Base-by-base conservation (phyloP, 345 rosid species). In the Eucalyptus caleyi region DNA sequence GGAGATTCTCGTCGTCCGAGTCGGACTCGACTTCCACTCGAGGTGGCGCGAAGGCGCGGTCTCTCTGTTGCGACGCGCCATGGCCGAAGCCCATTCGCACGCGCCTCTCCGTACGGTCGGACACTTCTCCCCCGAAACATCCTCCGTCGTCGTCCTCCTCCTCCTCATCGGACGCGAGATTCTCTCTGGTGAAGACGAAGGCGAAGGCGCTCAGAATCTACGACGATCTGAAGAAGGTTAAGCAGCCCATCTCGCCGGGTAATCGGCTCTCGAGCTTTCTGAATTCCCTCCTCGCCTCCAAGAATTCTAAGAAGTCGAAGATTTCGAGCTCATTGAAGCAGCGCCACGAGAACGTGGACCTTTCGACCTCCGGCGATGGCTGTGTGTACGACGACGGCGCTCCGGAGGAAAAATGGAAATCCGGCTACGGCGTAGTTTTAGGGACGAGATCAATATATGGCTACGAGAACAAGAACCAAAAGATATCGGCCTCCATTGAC, bases 191-290 rank as follows among this genome's bases (percentile, higher is more conserved):
- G 50, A 97, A 95, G 91, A 95, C 97, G 10, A 97, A 95, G 89
- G 95, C 97, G 50, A 96, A 94, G 90, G 99, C 98, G 24, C 89
- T 96, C 72, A 96, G 95, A 94, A 96, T 97, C 92, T 97, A 96
- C 94, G 93, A 94, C 83, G 98, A 96, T 54, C 91, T 96, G 50
- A 97, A 96, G 92, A 97, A 95, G 91, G 95, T 94, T 50, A 90
- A 96, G 89, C 99, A 97, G 87, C 99, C 99, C 0, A 93, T 98
- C 89, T 98, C 99, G 30, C 99, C 99, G 2, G 98, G 98, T 3
- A 96, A 96, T 7, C 92, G 94, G 51, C 95, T 98, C 50, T 93
- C 99, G 12, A 95, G 91, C 89, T 98, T 97, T 92, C 94, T 97
- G 32, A 97, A 97, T 91, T 95, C 99, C 11, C 94, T 98, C 62